Evolutionary conservation across 768 basidiomycete genomes (phyloP), one percentile per base, ranked within the genome.

Genomic region (Aureoboletus auriporus): DNA sequence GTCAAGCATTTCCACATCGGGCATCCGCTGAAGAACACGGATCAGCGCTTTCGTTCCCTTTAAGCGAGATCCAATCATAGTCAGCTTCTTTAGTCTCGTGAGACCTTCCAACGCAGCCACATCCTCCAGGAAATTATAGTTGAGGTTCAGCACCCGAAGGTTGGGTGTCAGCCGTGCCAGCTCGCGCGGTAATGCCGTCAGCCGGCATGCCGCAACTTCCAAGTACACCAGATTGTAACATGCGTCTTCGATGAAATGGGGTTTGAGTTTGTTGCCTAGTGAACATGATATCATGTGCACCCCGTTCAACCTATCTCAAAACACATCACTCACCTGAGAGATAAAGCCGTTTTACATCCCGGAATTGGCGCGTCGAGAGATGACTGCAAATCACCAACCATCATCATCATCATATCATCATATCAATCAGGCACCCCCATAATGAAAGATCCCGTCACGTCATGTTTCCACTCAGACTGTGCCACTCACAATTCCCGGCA

Each of bases 71-170:
- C 93, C 95, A 57, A 98, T 87, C 48, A 93, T 78, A 38, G 83
- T 91, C 60, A 98, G 69, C 74, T 90, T 93, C 55, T 81, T 78
- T 68, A 98, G 69, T 61, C 90, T 73, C 51, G 69, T 73, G 52
- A 97, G 75, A 11, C 89, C 91, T 44, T 77, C 77, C 49, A 99
- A 72, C 42, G 73, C 69, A 54, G 76, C 67, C 45, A 80, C 69
- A 69, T 89, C 84, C 58, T 93, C 82, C 65, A 98, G 64, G 68
- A 94, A 97, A 68, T 98, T 98, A 75, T 96, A 95, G 75, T 98
- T 95, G 56, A 97, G 79, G 74, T 97, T 97, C 69, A 98, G 72
- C 51, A 84, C 84, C 46, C 93, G 83, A 60, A 97, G 69, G 67
- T 94, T 96, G 29, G 96, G 95, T 41, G 84, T 71, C 47, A 88